Base-by-base conservation (phyloP, 164 flowering plant genomes). In the Saururus chinensis region DNA sequence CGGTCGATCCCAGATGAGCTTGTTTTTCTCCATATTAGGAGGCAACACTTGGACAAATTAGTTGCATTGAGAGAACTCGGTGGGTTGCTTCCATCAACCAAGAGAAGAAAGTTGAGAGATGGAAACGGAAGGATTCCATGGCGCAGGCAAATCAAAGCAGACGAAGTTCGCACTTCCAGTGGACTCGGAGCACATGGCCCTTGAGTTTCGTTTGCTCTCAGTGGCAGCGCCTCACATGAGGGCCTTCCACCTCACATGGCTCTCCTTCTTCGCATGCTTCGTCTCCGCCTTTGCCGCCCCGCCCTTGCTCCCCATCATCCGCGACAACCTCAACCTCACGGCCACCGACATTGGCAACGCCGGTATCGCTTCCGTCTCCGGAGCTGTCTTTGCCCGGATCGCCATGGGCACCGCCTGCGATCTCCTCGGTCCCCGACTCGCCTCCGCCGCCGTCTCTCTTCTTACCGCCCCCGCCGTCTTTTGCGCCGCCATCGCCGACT, bases 401-500 rank as follows among this genome's bases (percentile, higher is more conserved):
- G 77, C 78, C 61, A 85, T 92, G 95, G 98, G 98, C 11, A 75
- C 84, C 0, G 85, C 84, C 42, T 92, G 98, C 60, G 96, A 92
- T 69, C 70, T 92, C 19, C 64, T 87, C 48, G 96, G 96, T 0
- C 96, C 98, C 0, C 83, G 95, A 4, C 76, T 84, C 11, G 92
- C 95, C 57, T 82, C 90, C 12, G 84, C 96, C 22, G 63, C 82
- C 0, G 81, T 84, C 56, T 78, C 74, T 65, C 77, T 86, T 60
- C 60, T 81, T 54, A 87, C 95, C 8, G 79, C 95, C 13, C 95
- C 95, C 0, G 90, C 89, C 12, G 86, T 90, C 19, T 88, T 40
- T 74, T 80, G 65, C 71, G 75, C 81, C 9, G 48, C 89, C 23
- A 59, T 64, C 4, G 75, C 68, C 53, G 30, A 70, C 42, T 79